Base-by-base conservation (phyloP, 2,329 filamentous ascomycete species). In the Esteya vermicola region DNA sequence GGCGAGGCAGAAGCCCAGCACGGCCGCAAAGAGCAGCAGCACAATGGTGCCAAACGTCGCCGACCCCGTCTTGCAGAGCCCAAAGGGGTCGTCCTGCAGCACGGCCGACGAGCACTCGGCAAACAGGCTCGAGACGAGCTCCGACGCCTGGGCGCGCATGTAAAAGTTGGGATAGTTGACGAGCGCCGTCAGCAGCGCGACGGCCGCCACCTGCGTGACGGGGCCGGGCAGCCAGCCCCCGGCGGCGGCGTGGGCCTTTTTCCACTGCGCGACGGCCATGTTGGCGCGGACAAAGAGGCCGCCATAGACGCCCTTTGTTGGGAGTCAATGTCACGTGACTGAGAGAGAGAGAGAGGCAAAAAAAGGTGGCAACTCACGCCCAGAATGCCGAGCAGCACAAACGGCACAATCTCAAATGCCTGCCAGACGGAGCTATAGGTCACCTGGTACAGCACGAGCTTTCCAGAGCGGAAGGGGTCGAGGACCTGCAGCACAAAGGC, bases 161-260 rank as follows among this genome's bases (percentile, higher is more conserved):
- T 95, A 96, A 41, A 86, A 80, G 60, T 95, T 93, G 10, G 91
- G 91, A 52, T 86, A 98, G 64, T 94, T 95, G 59, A 96, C 74
- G 33, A 96, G 57, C 2, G 89, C 85, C 2, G 88, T 94, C 19
- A 94, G 54, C 32, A 88, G 63, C 5, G 89, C 78, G 20, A 94
- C 75, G n/a, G 77, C 59, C 19, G 81, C 62, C 9, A 96, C 89
- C 61, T 96, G 88, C 13, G 72, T 58, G 22, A 95, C 65, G 3
- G 91, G 88, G 5, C 74, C 74, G 25, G 81, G 77, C 14, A 85
- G 73, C 54, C 75, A 76, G 26, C 7, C 22, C 14, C n/a, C n/a
- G n/a, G n/a, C n/a, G n/a, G n/a, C n/a, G n/a, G 69, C 60, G 14
- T 59, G 58, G 7, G 75, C 69, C 52, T 81, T 81, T 52, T 88